Evolutionary conservation across 31 red algal species (phyloP).

Genomic region (Odonthalia washingtoniensis): DNA sequence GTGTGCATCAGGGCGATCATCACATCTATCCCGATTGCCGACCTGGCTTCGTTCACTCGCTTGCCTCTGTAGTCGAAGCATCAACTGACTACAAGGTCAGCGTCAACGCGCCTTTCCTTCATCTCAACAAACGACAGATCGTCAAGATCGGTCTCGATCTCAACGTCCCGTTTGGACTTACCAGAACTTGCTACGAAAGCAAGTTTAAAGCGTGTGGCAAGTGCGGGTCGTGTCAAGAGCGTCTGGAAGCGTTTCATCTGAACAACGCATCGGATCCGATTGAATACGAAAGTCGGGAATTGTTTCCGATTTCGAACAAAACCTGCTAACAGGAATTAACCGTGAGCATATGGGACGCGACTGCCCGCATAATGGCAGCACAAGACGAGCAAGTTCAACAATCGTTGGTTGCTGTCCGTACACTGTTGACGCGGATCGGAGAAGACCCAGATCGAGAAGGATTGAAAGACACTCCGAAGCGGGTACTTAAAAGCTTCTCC

Average conservation of each 20-base stretch:
- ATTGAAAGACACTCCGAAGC: conserved; percentile 36
- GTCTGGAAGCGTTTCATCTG: conserved; percentile 9
- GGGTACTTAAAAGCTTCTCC: conserved; percentile 45
- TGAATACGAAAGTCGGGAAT: conserved; percentile 8
- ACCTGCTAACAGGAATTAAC: no score
- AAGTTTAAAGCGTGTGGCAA: not conserved
- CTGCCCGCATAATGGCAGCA: no score
- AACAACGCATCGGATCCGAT: not conserved
- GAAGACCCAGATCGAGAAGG: conserved; percentile 40
- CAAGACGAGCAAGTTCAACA: no score
- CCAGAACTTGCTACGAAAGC: conserved; percentile 7
- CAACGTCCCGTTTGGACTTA: not conserved
- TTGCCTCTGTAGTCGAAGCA: not conserved
- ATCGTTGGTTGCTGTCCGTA: conserved; percentile 11
- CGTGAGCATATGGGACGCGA: no score
- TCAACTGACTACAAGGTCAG: not conserved
- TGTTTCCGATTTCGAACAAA: no score
- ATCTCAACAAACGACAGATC: conserved; percentile 8
- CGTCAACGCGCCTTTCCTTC: not conserved
- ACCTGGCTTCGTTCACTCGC: not conserved
- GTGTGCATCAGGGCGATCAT: not conserved
- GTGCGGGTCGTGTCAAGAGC: not conserved
- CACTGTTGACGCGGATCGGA: conserved; percentile 25
- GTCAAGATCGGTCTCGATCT: not conserved
- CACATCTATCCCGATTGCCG: conserved; percentile 24